These are phyloP conservation scores for Mycena sanguinolenta DNA, from an alignment of 768 basidiomycete species.

Conservation along the genomic window DNA sequence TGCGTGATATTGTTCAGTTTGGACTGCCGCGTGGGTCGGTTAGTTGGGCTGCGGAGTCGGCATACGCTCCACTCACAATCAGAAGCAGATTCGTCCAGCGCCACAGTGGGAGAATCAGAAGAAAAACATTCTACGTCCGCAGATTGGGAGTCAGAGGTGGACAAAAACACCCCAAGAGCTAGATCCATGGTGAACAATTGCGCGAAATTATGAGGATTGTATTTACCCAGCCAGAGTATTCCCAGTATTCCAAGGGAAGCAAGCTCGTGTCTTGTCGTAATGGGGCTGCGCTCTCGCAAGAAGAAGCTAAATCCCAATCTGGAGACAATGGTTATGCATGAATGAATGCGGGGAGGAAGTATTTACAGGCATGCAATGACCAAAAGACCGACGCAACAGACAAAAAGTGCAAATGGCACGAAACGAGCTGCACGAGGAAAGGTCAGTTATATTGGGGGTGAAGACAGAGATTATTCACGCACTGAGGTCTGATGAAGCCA, in stretches of 20 bases:
- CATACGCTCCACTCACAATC: constrained; percentile 69
- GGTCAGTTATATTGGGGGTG: constrained; percentile 31
- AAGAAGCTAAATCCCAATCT: constrained; percentile 78
- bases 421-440: constrained; percentile 75
- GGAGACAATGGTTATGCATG: constrained; percentile 19
- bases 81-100: constrained; percentile 68
- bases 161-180: constrained; percentile 83
- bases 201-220: constrained; percentile 10
- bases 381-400: constrained; percentile 77
- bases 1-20: constrained; percentile 89
- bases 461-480: constrained; percentile 42
- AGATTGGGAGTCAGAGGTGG: constrained; percentile 80
- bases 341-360: not conserved
- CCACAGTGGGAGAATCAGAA: constrained; percentile 60
- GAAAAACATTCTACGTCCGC: constrained; percentile 89
- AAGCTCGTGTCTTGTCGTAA: constrained; percentile 83
- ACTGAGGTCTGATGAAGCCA: constrained; percentile 87
- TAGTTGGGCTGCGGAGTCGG: constrained; percentile 11
- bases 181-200: constrained; percentile 31
- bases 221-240: constrained; percentile 83
- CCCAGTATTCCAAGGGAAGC: constrained; percentile 78
- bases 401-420: constrained; percentile 88
- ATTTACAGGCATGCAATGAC: constrained; percentile 78
- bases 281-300: constrained; percentile 77
- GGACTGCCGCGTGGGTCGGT: constrained; percentile 61